Base-by-base conservation (phyloP, 2,329 filamentous ascomycete genomes). In the Apiospora malaysiana region DNA sequence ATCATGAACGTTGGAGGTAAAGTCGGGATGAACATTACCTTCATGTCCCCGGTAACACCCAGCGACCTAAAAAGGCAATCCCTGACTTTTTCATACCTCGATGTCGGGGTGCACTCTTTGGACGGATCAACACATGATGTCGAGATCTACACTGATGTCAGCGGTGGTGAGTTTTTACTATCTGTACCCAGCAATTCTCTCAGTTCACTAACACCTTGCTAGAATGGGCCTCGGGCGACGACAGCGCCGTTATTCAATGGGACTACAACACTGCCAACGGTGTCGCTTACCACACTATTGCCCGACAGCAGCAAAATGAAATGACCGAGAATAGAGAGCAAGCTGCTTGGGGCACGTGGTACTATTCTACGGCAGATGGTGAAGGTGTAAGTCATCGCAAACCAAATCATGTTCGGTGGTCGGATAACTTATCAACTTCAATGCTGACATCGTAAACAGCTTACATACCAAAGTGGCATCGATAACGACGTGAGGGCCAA, bases 271-370 rank as follows among this genome's bases (percentile, higher is more conserved):
- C 82, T 1, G 76, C 76, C 14, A 82, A 85, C 40, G 84, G 83
- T 4, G 82, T 93, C 47, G 84, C 86, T 7, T 93, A 91, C 76
- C 92, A 94, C 81, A 86, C 87, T 67, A 88, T 93, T 71, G 86
- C 85, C 74, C 85, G 89, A 63, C 83, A 86, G 72, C 79, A 84
- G 10, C 91, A 95, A 79, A 82, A 88, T 67, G 82, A 90, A 23
- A 91, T 96, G 70, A 87, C 88, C 1, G 94, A 97, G 78, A 83
- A 83, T 16, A 82, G 82, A 51, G 91, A 97, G 76, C 90, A 92
- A 74, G 88, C 93, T 0, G 92, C 94, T 82, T 97, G 94, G 94
- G 94, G 94, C 2, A 90, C 88, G 68, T 88, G 95, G 82, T 79
- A 77, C 80, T 94, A 94, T 79, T 90, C 92, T 16, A 94, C 89